Evolutionary conservation across 164 flowering plant genomes (phyloP), one percentile per base, ranked within the genome.

Genomic region (Warburgia ugandensis): DNA sequence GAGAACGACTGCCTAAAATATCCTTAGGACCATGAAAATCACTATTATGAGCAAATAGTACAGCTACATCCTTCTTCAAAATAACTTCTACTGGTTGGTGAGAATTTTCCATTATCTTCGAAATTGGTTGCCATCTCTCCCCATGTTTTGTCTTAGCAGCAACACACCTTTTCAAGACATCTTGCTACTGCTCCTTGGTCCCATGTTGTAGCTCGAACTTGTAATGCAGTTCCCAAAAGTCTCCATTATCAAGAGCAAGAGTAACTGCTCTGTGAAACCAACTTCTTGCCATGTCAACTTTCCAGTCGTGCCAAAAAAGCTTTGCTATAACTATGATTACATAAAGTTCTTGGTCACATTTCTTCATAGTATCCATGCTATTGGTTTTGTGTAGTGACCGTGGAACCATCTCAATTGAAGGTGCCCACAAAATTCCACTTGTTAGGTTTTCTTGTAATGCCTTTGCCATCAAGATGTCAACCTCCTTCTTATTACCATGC

Each of bases 341-440:
- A 70, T 87, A 78, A 0, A 95, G 86, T 67, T 91, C 95, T 22
- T 83, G 77, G 42, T 76, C 83, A 49, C 88, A 81, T 51, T 70
- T 78, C 65, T 77, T 83, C 20, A 72, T 37, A 7, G 98, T 95
- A 73, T 91, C 96, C 31, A 45, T 71, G 37, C 84, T 81, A 73
- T 80, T 81, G 10, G 70, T 73, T 60, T 72, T 84, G 5, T 88
- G 74, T 44, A 83, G 91, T 29, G 94, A 84, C 21, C 95, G 72
- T 1, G 98, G 88, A 22, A 59, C 90, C 94, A 83, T 83, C 65
- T 91, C 90, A 56, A 91, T 83, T 1, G 81, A 72, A 12, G 86
- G 77, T 10, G 97, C 97, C 95, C 94, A 84, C 51, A 91, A 37
- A 41, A 84, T 81, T 27, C 98, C 96, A 73, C 98, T 87, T 10